A percentile compares a stretch with the other conserved stretches of the same genome.
phyloP scores from a whole-genome alignment of 1,284 basidiomycete species.

The Butyriboletus appendiculatus region DNA sequence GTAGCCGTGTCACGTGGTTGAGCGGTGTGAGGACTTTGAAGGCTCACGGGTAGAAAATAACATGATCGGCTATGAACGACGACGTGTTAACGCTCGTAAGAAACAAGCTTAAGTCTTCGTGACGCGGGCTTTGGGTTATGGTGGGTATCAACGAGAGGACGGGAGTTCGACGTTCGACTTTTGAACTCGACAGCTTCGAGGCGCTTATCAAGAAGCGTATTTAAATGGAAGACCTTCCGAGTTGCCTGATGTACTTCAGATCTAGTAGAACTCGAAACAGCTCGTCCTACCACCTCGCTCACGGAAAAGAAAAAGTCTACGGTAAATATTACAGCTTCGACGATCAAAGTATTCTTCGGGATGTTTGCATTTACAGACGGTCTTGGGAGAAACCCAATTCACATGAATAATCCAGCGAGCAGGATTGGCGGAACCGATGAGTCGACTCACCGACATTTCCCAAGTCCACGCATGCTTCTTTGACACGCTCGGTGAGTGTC shows the following conservation, averaged over 20 bases:
- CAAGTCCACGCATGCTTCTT: conserved; percentile 90
- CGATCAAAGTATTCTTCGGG: not conserved
- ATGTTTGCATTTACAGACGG: conserved; percentile 24
- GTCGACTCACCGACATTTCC: conserved; percentile 63
- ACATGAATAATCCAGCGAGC: not conserved
- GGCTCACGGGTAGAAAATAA: not conserved
- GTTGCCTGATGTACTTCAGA: too few species aligned
- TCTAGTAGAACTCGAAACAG: not conserved
- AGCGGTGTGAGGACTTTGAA: too few species aligned
- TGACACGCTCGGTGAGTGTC: conserved; percentile 86
- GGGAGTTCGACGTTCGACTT: conserved; percentile 1
- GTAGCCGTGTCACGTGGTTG: not conserved
- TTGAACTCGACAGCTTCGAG: not conserved
- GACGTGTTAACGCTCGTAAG: not conserved
- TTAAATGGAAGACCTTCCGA: conserved; percentile 6
- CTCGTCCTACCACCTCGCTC: conserved; percentile 3
- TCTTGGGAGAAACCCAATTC: conserved; percentile 10
- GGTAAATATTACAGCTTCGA: conserved; percentile 21
- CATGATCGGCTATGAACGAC: not conserved
- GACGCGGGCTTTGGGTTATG: not conserved
- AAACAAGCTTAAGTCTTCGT: not conserved
- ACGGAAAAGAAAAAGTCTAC: conserved; percentile 16
- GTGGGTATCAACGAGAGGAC: not conserved
- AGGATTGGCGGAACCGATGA: not conserved
- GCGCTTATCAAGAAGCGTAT: conserved; percentile 4